Conservation (phyloP, 176 grass and related monocot species). For the barley (Hordeum vulgare) region DNA sequence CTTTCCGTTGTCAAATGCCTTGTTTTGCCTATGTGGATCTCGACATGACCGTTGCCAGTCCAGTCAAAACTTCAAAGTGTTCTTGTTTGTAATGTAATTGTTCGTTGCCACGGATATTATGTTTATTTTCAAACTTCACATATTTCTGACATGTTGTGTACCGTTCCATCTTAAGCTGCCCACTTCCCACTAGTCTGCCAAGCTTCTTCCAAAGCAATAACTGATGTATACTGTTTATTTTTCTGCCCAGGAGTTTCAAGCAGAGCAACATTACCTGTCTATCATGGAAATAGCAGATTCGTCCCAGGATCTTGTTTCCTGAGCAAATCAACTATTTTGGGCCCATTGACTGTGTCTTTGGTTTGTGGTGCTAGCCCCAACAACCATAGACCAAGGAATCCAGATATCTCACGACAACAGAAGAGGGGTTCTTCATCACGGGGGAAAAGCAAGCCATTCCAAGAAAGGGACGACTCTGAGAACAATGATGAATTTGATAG, state of each 20-base stretch:
- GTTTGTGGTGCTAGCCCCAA: conserved; percentile 44
- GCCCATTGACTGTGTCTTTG: conserved; percentile 31
- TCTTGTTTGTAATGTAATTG: neutral
- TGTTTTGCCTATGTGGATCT: neutral
- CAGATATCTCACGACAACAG: conserved; percentile 12
- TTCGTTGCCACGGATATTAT: neutral
- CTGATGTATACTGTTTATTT: conserved; percentile 29
- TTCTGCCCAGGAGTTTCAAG: conserved; percentile 31
- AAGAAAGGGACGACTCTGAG: conserved; percentile 53
- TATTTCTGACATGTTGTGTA: neutral
- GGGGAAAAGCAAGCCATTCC: conserved; percentile 40
- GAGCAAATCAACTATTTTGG: conserved; percentile 23
- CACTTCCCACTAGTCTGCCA: neutral
- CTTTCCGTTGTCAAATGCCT: neutral
- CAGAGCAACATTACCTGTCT: conserved; percentile 26
- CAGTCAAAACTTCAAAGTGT: neutral
- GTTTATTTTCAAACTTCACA: neutral
- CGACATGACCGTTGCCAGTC: neutral
- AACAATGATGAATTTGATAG: conserved; percentile 53
- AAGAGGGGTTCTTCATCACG: conserved; percentile 18
- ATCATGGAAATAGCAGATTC: conserved; percentile 26
- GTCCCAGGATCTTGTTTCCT: conserved; percentile 30
- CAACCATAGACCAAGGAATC: conserved; percentile 33
- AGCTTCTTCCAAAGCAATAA: conserved; percentile 20
- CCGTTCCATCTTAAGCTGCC: neutral